Evolutionary conservation across 805 yeast genomes (phyloP), one percentile per base, ranked within the genome.

Genomic region (Myxozyma nipponensis): DNA sequence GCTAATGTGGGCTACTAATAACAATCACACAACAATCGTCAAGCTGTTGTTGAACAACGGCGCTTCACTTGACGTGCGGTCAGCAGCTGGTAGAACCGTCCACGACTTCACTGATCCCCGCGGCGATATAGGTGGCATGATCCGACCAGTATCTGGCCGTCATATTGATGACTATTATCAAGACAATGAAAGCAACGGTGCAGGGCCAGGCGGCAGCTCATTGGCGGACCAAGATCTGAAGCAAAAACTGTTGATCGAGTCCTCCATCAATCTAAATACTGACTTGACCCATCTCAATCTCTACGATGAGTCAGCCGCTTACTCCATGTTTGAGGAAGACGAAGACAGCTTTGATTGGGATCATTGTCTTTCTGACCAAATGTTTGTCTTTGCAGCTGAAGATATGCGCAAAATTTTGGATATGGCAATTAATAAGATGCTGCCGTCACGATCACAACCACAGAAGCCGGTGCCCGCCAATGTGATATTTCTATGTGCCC

Each of bases 1-100:
- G 9, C 66, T 86, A 40, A 86, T 86, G 93, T 87, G 95, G 95
- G 90, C 95, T 0, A 79, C 86, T 2, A 77, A 81, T 58, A 73
- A 82, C 57, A 77, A 80, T 47, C 78, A 79, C 47, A 66, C 76
- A 51, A 73, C 75, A 10, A 73, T 83, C 40, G 81, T 79, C 15
- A 76, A 78, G 42, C 67, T 75, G 48, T 68, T 87, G 51, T 66
- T 88, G 47, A 77, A 78, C 39, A 73, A 74, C 50, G 84, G 83
- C 34, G 91, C 90, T 0, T 84, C 82, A 52, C 79, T 81, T 1
- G 72, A 75, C 37, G 67, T 76, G 42, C 64, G 67, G 32, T 63
- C 66, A 9, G 76, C 74, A 50, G 72, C 74, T 46, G 75, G 76
- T 7, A 56, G 68, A 5, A 67, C 71, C 7, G 90, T 89, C 1